These are phyloP conservation scores for Fistulifera pelliculosa DNA, from an alignment of 108 stramenopile species.

Conservation along the genomic window DNA sequence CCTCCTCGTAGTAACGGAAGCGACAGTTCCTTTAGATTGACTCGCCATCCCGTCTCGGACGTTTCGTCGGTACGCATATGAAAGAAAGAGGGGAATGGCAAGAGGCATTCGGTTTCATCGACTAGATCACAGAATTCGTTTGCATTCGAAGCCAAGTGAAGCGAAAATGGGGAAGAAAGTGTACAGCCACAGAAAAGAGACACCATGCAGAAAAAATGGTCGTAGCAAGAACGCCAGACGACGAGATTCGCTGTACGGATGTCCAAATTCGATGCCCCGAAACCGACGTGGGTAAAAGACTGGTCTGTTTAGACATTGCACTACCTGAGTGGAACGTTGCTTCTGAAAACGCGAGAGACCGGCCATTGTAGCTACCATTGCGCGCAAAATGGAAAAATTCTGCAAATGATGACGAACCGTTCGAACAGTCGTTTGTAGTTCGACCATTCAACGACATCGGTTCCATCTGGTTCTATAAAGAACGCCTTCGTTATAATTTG, in stretches of 20 bases:
- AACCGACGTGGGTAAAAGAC: background rate
- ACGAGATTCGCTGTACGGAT: background rate
- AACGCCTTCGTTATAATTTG: background rate
- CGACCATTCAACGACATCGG: constrained; percentile 14
- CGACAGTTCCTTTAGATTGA: constrained; percentile 24
- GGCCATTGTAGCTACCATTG: background rate
- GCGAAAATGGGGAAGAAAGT: constrained; percentile 6
- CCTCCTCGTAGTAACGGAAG: constrained; percentile 30
- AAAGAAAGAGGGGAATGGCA: constrained; percentile 72
- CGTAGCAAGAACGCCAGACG: background rate
- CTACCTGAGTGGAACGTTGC: background rate
- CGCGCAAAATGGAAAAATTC: background rate
- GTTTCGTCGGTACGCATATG: constrained; percentile 37
- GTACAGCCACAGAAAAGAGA: constrained; percentile 6
- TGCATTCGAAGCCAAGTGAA: background rate
- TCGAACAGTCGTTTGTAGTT: background rate
- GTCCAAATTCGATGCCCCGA: background rate
- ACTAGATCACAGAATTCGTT: constrained; percentile 44
- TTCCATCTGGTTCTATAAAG: constrained; percentile 17
- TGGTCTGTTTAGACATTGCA: background rate
- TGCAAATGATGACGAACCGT: background rate
- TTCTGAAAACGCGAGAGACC: background rate
- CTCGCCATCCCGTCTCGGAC: constrained; percentile 37
- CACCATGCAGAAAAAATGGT: constrained; percentile 8
- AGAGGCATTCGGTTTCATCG: constrained; percentile 54